Conservation (phyloP, 2,329 filamentous ascomycete species). For the Gaeumannomyces tritici region DNA sequence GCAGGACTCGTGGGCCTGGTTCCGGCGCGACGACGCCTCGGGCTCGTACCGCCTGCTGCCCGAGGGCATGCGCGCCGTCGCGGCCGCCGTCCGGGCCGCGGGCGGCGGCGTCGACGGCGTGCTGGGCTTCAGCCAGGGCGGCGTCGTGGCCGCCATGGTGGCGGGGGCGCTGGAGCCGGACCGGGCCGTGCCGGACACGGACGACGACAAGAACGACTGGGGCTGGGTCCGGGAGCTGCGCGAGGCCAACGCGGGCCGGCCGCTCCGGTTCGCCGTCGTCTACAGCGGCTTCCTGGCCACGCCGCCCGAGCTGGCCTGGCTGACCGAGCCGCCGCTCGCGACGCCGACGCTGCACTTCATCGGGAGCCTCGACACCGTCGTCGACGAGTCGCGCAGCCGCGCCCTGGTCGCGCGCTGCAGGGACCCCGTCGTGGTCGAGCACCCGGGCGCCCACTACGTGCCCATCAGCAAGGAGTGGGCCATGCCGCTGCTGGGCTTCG, state of each 20-base stretch:
- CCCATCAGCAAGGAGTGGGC: slow-evolving; percentile 76
- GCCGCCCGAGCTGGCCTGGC: slow-evolving; percentile 51
- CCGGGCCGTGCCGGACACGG: slow-evolving; percentile 10
- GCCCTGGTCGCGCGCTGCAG: slow-evolving; percentile 57
- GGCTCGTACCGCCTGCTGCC: slow-evolving; percentile 60
- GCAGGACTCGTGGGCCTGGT: slow-evolving; percentile 76
- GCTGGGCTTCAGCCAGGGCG: slow-evolving; percentile 77
- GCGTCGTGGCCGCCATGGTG: slow-evolving; percentile 61
- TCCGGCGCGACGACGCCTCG: slow-evolving; percentile 56
- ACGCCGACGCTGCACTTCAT: slow-evolving; percentile 78
- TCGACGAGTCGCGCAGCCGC: slow-evolving; percentile 65
- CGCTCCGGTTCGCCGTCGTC: slow-evolving; percentile 59
- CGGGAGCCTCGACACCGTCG: slow-evolving; percentile 77
- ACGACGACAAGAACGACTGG: slow-evolving; percentile 19
- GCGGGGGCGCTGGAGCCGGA: slow-evolving; percentile 58
- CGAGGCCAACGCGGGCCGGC: slow-evolving; percentile 33
- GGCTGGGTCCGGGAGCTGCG: slow-evolving; percentile 36
- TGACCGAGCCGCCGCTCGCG: slow-evolving; percentile 64
- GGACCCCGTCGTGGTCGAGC: slow-evolving; percentile 47
- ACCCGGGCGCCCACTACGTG: slow-evolving; percentile 86
- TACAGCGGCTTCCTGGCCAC: slow-evolving; percentile 71
- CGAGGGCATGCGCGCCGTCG: slow-evolving; percentile 56
- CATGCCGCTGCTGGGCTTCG: slow-evolving; percentile 49
- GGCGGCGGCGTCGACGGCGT: slow-evolving; percentile 68
- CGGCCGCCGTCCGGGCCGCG: slow-evolving; percentile 46